These are phyloP conservation scores for Ophiocordyceps sinensis DNA, from an alignment of 2,329 filamentous ascomycete species.

Conservation along the genomic window DNA sequence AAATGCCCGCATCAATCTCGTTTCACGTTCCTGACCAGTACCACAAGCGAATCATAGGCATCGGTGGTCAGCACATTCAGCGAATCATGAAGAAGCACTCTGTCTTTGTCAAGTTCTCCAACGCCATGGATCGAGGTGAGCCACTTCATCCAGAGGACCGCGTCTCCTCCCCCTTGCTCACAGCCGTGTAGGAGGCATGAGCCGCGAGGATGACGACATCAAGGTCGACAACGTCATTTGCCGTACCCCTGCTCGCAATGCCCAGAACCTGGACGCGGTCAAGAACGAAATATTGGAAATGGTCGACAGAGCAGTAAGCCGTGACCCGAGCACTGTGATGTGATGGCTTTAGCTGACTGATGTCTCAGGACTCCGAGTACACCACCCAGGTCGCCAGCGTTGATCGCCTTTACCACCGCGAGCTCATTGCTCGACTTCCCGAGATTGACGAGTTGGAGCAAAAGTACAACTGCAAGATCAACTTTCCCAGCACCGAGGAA, in stretches of 20 bases:
- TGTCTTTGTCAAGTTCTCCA: constrained; percentile 98
- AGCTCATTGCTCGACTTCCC: constrained; percentile 73
- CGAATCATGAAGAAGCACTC: constrained; percentile 99
- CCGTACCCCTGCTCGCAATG: constrained; percentile 90
- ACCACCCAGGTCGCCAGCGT: constrained; percentile 88
- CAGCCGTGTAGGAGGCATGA: constrained; percentile 39
- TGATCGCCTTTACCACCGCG: constrained; percentile 87
- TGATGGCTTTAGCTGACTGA: constrained; percentile 1
- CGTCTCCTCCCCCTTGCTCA: constrained; percentile 11
- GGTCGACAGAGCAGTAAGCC: constrained; percentile 79
- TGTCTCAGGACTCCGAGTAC: constrained; percentile 72
- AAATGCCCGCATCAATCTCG: constrained; percentile 97
- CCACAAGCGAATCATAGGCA: constrained; percentile 97
- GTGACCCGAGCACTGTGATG: background rate
- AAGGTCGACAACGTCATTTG: constrained; percentile 99
- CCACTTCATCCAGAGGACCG: background rate
- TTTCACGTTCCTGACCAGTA: constrained; percentile 99
- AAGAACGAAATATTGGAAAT: constrained; percentile 99
- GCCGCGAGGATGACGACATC: constrained; percentile 93
- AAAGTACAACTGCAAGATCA: constrained; percentile 99
- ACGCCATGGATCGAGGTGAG: constrained; percentile 86
- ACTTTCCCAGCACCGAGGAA: constrained; percentile 93
- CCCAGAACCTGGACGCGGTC: constrained; percentile 88
- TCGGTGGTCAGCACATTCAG: constrained; percentile 96
- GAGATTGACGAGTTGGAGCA: constrained; percentile 94